Evolutionary conservation across 768 basidiomycete species (phyloP), one percentile per base, ranked within the genome.

Genomic region (Sutorius australiensis): DNA sequence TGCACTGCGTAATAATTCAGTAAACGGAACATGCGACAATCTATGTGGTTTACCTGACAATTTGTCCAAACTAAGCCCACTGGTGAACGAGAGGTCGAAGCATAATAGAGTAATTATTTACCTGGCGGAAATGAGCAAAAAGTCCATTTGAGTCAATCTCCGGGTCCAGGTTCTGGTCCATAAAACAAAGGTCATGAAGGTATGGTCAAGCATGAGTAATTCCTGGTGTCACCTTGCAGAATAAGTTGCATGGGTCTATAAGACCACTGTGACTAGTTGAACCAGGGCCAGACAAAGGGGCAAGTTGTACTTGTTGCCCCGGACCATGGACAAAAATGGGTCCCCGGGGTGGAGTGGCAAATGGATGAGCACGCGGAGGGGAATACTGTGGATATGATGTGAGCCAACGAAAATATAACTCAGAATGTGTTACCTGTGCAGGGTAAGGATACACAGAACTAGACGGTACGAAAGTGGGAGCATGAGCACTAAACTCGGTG

Each of bases 241-340:
- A 93, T 43, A 93, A 71, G 65, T 92, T 92, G 76, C 90, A 93
- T 0, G 92, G 91, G 69, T 92, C 91, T 55, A 92, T 92, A 27
- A 94, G 76, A 17, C 92, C 92, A 57, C 89, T 91, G 63, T 92
- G 88, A 63, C 89, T 92, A 49, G 60, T 81, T 33, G 88, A 84
- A n/a, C 89, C 89, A 36, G 87, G 89, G 4, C 90, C 90, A 17
- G 59, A 56, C 43, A 80, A 47, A 13, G 91, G 92, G 1, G 91
- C 90, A 8, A 86, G 77, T 67, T 94, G 90, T 32, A 93, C 89
- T 67, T 92, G 91, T 66, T 94, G 92, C 3, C 92, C 92, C 11
- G 92, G 92, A 10, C 92, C 91, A 67, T 92, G 90, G 8, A 90
- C 76, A 63, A 92, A 92, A 17, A 78, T 60, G 30, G 80, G 56